Conservation (phyloP, 2,329 filamentous ascomycete species). For the Alternaria atra region DNA sequence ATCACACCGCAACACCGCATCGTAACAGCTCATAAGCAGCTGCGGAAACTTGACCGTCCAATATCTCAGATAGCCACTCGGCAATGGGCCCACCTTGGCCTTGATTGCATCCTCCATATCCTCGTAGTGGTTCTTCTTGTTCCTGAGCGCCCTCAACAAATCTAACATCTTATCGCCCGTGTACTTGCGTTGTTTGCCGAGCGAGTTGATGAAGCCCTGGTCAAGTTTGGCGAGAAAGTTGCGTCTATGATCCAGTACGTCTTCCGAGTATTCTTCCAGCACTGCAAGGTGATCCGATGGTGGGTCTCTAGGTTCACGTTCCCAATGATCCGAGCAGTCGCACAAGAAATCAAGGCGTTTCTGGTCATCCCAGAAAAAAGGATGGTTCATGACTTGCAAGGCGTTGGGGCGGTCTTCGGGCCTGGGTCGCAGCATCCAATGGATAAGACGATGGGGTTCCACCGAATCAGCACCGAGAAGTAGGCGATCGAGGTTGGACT, state of each 20-base stretch:
- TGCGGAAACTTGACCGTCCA: conserved; percentile 84
- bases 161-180: conserved; percentile 85
- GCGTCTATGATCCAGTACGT: conserved; percentile 63
- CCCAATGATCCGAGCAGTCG: conserved; percentile 95
- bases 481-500: conserved; percentile 75
- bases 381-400: conserved; percentile 84
- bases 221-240: conserved; percentile 84
- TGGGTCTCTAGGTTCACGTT: conserved; percentile 87
- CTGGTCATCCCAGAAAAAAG: conserved; percentile 94
- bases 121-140: conserved; percentile 98
- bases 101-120: conserved; percentile 88
- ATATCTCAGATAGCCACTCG: conserved; percentile 83
- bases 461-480: conserved; percentile 84
- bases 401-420: conserved; percentile 76
- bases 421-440: conserved; percentile 76
- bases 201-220: conserved; percentile 82
- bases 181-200: conserved; percentile 96
- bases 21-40: conserved; percentile 80
- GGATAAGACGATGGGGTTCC: conserved; percentile 87
- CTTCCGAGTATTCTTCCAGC: conserved; percentile 60
- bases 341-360: conserved; percentile 93
- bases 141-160: conserved; percentile 84
- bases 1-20: conserved; percentile 38
- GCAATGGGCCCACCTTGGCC: conserved; percentile 74
- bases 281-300: conserved; percentile 72